phyloP scores from a whole-genome alignment of 2,329 filamentous ascomycete species.

The Ophiostoma angusticollis region DNA sequence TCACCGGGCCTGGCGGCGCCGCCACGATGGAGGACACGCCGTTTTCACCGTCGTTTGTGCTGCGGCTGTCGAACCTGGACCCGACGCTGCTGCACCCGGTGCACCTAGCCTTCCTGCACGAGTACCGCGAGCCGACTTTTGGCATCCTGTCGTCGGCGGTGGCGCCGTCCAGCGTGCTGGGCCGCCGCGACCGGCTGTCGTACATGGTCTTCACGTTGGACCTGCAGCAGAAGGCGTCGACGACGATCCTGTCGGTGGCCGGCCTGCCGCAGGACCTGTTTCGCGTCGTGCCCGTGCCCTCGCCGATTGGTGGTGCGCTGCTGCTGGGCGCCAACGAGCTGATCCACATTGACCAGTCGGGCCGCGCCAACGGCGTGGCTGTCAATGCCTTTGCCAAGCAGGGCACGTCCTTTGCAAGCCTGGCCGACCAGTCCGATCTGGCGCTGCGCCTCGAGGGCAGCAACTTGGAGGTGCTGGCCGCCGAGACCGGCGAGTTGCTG shows the following conservation, averaged over 20 bases:
- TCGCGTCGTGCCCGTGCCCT: slow-evolving; percentile 67
- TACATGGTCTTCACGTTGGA: slow-evolving; percentile 96
- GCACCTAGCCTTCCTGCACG: slow-evolving; percentile 84
- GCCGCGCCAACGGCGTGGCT: slow-evolving; percentile 81
- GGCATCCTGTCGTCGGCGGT: slow-evolving; percentile 75
- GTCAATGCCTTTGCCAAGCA: slow-evolving; percentile 84
- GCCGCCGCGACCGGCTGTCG: slow-evolving; percentile 71
- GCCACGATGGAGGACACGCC: slow-evolving; percentile 50
- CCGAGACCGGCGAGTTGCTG: slow-evolving; percentile 71
- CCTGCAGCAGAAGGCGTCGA: slow-evolving; percentile 83
- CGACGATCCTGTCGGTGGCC: slow-evolving; percentile 75
- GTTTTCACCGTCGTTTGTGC: slow-evolving; percentile 84
- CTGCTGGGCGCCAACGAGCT: slow-evolving; percentile 81
- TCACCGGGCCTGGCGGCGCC: slow-evolving; percentile 30
- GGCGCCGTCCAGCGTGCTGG: slow-evolving; percentile 61
- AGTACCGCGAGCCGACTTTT: slow-evolving; percentile 96
- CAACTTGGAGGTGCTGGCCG: slow-evolving; percentile 60
- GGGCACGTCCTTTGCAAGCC: slow-evolving; percentile 67
- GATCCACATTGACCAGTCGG: slow-evolving; percentile 90
- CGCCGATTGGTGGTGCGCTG: slow-evolving; percentile 78
- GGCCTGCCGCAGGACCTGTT: slow-evolving; percentile 80
- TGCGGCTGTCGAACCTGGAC: slow-evolving; percentile 80
- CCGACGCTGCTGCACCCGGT: slow-evolving; percentile 77
- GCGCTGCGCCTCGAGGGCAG: slow-evolving; percentile 71
- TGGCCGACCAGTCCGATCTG: slow-evolving; percentile 76